Conservation (phyloP, 495 filamentous ascomycete genomes). For the Aspergillus campestris region DNA sequence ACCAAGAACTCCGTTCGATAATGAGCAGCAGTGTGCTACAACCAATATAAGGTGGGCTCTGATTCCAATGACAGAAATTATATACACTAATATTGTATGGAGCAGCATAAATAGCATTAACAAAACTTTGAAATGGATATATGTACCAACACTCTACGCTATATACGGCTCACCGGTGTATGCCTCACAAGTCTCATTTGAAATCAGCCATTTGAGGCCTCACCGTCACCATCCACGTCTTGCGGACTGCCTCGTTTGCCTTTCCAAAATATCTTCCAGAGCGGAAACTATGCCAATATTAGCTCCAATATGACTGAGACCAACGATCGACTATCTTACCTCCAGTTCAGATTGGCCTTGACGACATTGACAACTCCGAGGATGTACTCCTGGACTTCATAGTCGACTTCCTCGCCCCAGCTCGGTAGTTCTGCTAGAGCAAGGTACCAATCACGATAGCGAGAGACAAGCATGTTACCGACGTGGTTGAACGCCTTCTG, state of each 20-base stretch:
- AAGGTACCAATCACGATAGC: constrained; percentile 26
- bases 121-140: too few relatives aligned
- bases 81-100: too few relatives aligned
- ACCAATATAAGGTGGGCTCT: too few relatives aligned
- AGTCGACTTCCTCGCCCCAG: constrained; percentile 23
- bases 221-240: constrained; percentile 9
- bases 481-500: constrained; percentile 24
- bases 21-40: too few relatives aligned
- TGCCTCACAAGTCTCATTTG: neutral
- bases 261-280: constrained; percentile 16
- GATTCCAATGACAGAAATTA: too few relatives aligned
- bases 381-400: constrained; percentile 23
- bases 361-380: constrained; percentile 21
- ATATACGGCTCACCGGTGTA: too few relatives aligned
- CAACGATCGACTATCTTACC: constrained; percentile 9
- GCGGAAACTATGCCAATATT: constrained; percentile 7
- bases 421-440: constrained; percentile 19
- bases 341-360: constrained; percentile 28
- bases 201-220: constrained; percentile 1
- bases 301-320: neutral
- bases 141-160: too few relatives aligned
- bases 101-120: too few relatives aligned
- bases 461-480: constrained; percentile 12
- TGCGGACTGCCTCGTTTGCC: constrained; percentile 9
- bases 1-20: too few relatives aligned